These are phyloP conservation scores for Helminthosporium solani DNA, from an alignment of 2,329 filamentous ascomycete species.

Conservation along the genomic window DNA sequence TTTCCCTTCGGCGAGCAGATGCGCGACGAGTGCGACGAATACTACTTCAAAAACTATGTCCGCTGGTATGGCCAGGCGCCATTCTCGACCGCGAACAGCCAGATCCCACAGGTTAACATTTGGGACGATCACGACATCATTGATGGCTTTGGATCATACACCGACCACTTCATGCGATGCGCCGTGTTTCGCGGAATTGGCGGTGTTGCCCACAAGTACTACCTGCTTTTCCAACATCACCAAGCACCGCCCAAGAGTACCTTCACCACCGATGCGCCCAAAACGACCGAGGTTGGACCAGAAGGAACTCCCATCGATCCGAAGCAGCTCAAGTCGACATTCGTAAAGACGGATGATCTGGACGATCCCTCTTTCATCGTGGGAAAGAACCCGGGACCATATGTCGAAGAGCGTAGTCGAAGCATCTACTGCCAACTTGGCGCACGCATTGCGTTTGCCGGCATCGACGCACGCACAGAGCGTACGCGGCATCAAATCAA, in stretches of 20 bases:
- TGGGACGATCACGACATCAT: constrained; percentile 69
- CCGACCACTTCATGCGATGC: constrained; percentile 66
- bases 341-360: constrained; percentile 60
- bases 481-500: constrained; percentile 92
- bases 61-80: constrained; percentile 69
- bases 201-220: constrained; percentile 60
- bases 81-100: constrained; percentile 60
- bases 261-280: constrained; percentile 72
- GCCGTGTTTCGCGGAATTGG: constrained; percentile 66
- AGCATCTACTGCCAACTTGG: constrained; percentile 65
- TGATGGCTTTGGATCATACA: constrained; percentile 66
- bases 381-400: constrained; percentile 69
- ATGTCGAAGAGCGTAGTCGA: constrained; percentile 62
- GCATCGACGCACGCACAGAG: constrained; percentile 64
- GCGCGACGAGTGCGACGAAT: constrained; percentile 60
- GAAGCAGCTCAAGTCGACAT: constrained; percentile 72
- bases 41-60: constrained; percentile 63
- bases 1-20: constrained; percentile 66
- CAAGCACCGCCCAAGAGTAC: constrained; percentile 81
- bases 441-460: constrained; percentile 63
- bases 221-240: constrained; percentile 71
- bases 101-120: constrained; percentile 65
- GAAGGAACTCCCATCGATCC: constrained; percentile 62
- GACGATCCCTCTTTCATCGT: constrained; percentile 76
- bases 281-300: constrained; percentile 50